Conservation (phyloP, 2,329 filamentous ascomycete species). For the Akanthomyces dipterigenus region DNA sequence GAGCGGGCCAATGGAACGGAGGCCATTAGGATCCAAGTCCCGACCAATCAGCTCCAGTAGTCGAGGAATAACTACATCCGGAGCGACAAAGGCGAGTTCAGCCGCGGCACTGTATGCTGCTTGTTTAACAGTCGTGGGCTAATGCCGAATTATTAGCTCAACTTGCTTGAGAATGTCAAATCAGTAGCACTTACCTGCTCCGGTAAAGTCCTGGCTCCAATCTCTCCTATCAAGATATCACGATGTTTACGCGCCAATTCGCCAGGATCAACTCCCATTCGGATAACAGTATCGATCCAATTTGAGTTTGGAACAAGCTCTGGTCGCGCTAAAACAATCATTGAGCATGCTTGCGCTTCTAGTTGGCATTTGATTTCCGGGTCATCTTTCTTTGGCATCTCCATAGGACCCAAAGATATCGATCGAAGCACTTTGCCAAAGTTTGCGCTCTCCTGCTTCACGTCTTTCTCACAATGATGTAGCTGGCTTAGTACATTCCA, state of each 20-base stretch:
- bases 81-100: conserved; percentile 89
- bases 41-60: conserved; percentile 66
- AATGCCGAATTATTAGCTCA: conserved; percentile 13
- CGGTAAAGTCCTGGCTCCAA: conserved; percentile 44
- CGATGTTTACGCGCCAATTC: conserved; percentile 60
- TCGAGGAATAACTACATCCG: conserved; percentile 68
- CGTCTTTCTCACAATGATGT: conserved; percentile 70
- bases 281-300: conserved; percentile 87
- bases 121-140: conserved; percentile 41
- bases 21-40: conserved; percentile 65
- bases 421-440: conserved; percentile 56
- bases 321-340: conserved; percentile 71
- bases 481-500: conserved; percentile 71
- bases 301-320: conserved; percentile 69
- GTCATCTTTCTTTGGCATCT: conserved; percentile 36
- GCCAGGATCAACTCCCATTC: conserved; percentile 76
- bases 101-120: conserved; percentile 82
- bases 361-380: conserved; percentile 43
- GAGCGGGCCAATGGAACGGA: conserved; percentile 69
- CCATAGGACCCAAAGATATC: conserved; percentile 55
- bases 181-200: conserved; percentile 38
- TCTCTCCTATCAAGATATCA: conserved; percentile 59
- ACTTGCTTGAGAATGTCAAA: neutral
- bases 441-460: conserved; percentile 58
- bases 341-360: conserved; percentile 64